A percentile compares a stretch with the other conserved stretches of the same genome.
These are phyloP conservation scores for Mucor irregularis DNA, from an alignment of 371 early-diverging fungal species.

Conservation along the genomic window DNA sequence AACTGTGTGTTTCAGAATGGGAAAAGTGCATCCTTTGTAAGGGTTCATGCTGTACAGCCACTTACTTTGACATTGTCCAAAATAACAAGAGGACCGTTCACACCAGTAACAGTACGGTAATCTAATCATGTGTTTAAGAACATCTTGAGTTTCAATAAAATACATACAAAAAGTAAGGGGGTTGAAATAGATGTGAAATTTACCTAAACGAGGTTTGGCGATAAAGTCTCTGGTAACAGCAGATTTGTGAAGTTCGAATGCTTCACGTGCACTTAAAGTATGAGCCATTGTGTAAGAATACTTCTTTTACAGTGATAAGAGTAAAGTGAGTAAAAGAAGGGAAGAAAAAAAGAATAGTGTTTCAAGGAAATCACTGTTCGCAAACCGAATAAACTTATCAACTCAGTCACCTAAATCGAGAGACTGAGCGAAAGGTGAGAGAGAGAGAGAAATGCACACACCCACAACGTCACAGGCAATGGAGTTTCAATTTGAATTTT, in stretches of 20 bases:
- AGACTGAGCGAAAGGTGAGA: no score
- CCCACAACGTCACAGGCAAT: no score
- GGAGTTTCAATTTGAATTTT: no score
- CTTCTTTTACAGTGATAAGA: conserved; percentile 6
- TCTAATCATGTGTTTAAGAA: conserved; percentile 74
- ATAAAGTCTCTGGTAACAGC: conserved; percentile 90
- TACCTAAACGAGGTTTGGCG: conserved; percentile 91
- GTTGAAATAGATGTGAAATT: background rate
- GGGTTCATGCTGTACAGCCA: background rate
- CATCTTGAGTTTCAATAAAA: background rate
- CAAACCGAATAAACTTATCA: no score
- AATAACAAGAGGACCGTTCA: conserved; percentile 99
- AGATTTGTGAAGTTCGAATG: conserved; percentile 69
- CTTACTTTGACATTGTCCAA: conserved; percentile 97
- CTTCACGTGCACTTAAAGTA: conserved; percentile 55
- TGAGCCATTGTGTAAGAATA: conserved; percentile 40
- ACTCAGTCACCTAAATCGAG: no score
- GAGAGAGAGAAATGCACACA: no score
- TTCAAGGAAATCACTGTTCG: no score
- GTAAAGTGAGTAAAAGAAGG: no score
- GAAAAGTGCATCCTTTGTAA: no score
- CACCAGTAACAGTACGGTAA: conserved; percentile 98
- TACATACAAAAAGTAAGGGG: no score
- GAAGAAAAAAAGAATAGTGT: no score
- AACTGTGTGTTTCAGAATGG: no score